Base-by-base conservation (phyloP, 371 early-diverging fungal species). In the Lichtheimia corymbifera region DNA sequence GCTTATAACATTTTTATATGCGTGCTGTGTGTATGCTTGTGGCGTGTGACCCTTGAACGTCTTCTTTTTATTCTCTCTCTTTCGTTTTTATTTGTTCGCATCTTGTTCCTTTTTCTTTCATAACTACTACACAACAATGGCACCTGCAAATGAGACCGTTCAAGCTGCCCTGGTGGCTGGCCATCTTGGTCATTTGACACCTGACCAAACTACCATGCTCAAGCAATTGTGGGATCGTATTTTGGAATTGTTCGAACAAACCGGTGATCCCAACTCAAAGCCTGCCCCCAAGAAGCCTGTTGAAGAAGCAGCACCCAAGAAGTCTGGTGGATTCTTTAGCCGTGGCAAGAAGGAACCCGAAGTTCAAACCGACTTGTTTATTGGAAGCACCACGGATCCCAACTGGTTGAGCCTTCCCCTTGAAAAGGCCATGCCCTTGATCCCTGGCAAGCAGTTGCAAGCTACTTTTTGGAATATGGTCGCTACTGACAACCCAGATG, bases 401-500 rank as follows among this genome's bases (percentile, higher is more conserved):
- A 61, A 67, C 27, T 77, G 74, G 74, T 27, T 63, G 27, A 58
- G 50, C 1, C 62, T 70, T 40, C 80, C 67, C 25, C 61, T 71
- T 30, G 85, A 65, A 20, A 74, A 74, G 70, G 73, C 74, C 53
- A 70, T 70, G 59, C 67, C 69, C n/a, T 44, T 74, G 53, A 66
- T 83, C 41, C 68, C 73, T 24, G 82, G 80, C 18, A 15, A 50
- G 17, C 53, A 70, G 27, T 50, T 83, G 43, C 74, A 68, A 20
- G 60, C 60, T 2, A 71, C 81, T 2, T 85, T 83, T 65, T 85
- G 85, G 85, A 67, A 70, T 24, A 65, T 85, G 57, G 79, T 76
- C 25, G 72, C 74, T 41, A 73, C 71, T 55, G 86, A 88, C 59
- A 81, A 86, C 57, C 88, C 90, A 3, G 89, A 90, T 66, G 53